Base-by-base conservation (phyloP, 2,329 filamentous ascomycete species). In the Xylariaceae sp. region DNA sequence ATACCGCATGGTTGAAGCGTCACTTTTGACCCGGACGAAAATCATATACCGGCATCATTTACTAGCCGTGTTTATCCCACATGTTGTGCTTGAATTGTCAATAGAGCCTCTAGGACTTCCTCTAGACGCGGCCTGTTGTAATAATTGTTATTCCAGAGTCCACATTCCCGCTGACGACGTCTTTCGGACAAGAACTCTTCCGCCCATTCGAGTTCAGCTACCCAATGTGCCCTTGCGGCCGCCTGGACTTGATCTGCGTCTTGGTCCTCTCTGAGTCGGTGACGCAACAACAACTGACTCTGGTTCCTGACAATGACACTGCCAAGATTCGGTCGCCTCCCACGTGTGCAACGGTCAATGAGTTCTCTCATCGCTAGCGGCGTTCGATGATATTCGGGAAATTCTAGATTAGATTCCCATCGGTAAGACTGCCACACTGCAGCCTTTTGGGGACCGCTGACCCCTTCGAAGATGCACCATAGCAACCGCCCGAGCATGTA, bases 401-500 rank as follows among this genome's bases (percentile, higher is more conserved):
- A 85, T 64, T 81, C 79, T 12, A 80, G 68, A 15, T 76, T 70
- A 2, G 80, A 77, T 63, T 84, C 80, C 67, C 75, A 77, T 15
- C 70, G 71, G 63, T 84, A 84, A 43, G 81, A 84, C 58, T 81
- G 74, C 81, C 81, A 84, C 12, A 81, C 73, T 3, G 79, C 76
- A 2, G 77, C 76, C 56, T 74, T 73, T 61, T 84, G 79, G 1
- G 81, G 80, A 2, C 80, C 80, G 54, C 78, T 79, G 62, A 78
- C 76, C 18, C 79, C 80, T 64, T 85, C 81, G 53, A 84, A 84
- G 15, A 84, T 76, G 63, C 81, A 84, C 80, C 81, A 85, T 44
- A 85, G 70, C 22, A 83, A 72, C 37, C 81, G 74, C 5, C 80
- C 81, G 15, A 85, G 75, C 80, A 84, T 83, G 67, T 83, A 85